phyloP scores from a whole-genome alignment of 306 rosid genomes.

The Pueraria montana region DNA sequence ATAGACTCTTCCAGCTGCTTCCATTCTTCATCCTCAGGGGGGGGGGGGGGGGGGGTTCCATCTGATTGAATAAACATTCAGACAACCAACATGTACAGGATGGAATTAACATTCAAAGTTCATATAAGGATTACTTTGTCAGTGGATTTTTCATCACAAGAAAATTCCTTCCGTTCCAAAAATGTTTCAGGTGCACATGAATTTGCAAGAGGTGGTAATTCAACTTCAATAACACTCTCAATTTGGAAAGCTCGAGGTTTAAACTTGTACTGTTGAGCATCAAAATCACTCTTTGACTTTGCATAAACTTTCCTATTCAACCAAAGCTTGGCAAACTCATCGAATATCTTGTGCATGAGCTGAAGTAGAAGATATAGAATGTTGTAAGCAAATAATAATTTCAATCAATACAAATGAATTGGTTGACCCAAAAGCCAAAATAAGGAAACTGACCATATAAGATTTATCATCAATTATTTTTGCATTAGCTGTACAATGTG shows the following conservation, averaged over 20 bases:
- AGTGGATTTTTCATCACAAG: constrained; percentile 48
- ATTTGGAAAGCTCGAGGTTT: constrained; percentile 77
- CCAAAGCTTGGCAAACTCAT: constrained; percentile 75
- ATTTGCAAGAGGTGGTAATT: constrained; percentile 59
- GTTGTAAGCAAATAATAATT: constrained; percentile 41
- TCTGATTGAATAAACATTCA: constrained; percentile 54
- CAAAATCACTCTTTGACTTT: constrained; percentile 65
- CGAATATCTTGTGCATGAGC: constrained; percentile 76
- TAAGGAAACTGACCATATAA: constrained; percentile 63
- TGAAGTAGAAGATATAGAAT: constrained; percentile 49
- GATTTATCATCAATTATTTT: constrained; percentile 71
- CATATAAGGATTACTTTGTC: constrained; percentile 49
- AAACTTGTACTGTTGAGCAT: constrained; percentile 76
- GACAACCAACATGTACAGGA: neutral
- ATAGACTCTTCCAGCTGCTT: constrained; percentile 71
- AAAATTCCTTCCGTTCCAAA: constrained; percentile 76
- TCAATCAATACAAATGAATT: constrained; percentile 30
- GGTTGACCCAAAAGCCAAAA: constrained; percentile 18
- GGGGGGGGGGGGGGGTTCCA: too few relatives aligned
- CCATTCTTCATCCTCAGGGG: constrained; percentile 74
- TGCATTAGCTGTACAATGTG: constrained; percentile 64
- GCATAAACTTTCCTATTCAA: constrained; percentile 62
- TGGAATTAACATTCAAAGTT: constrained; percentile 27
- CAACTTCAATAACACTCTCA: constrained; percentile 76
- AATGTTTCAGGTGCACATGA: constrained; percentile 59